phyloP scores from a whole-genome alignment of 2,329 filamentous ascomycete genomes.

The Spiromastix sp. region DNA sequence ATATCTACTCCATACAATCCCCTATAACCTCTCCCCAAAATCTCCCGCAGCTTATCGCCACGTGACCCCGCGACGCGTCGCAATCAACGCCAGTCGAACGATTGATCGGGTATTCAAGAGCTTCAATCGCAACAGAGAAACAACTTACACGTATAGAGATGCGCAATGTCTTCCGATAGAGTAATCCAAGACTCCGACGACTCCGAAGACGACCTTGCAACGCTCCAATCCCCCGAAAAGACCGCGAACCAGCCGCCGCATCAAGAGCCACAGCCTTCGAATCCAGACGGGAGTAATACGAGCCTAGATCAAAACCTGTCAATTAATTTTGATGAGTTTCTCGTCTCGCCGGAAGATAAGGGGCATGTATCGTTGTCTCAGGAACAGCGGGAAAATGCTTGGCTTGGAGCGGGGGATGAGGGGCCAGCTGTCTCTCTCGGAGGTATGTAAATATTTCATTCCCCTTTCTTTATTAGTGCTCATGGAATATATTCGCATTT shows the following conservation, averaged over 20 bases:
- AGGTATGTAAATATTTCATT: too few relatives aligned
- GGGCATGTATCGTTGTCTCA: conserved; percentile 20
- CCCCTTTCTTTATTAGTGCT: not conserved
- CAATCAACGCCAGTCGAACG: not conserved
- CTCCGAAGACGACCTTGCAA: conserved; percentile 27
- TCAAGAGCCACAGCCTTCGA: not conserved
- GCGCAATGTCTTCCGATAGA: conserved; percentile 24
- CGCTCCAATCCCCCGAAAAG: conserved; percentile 11
- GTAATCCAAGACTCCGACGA: conserved; percentile 37
- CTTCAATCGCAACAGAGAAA: too few relatives aligned
- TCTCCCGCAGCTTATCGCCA: not conserved
- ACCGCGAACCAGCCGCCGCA: conserved; percentile 2
- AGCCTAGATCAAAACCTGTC: conserved; percentile 14
- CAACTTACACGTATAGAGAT: not conserved
- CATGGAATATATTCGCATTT: not conserved
- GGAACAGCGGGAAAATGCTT: conserved; percentile 24
- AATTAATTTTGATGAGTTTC: conserved; percentile 29
- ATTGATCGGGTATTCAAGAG: too few relatives aligned
- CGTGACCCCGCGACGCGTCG: conserved; percentile 1
- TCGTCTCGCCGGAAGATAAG: conserved; percentile 14
- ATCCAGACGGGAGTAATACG: not conserved
- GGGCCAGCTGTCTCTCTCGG: too few relatives aligned
- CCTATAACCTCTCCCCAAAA: not conserved
- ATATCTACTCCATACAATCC: not conserved
- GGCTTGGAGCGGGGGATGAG: conserved; percentile 22